Evolutionary conservation across 192 early-diverging fungal genomes (phyloP).

Genomic region (Paraglomus occultum): DNA sequence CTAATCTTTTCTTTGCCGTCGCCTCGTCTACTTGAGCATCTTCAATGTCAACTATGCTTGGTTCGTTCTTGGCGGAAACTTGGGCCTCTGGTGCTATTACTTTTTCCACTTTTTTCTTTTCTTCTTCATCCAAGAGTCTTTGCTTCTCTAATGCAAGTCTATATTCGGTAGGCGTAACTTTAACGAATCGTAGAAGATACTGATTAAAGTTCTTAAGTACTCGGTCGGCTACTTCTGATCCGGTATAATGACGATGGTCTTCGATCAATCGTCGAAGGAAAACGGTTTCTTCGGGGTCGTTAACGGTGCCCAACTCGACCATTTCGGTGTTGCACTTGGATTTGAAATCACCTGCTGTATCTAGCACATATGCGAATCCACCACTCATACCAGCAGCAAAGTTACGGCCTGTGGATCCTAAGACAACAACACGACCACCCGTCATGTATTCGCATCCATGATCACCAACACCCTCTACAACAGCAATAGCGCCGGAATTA

Average conservation of each 20-base stretch:
- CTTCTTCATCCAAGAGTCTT: slow-evolving; percentile 38
- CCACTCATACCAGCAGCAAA: slow-evolving; percentile 99
- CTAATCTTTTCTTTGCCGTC: slow-evolving; percentile 62
- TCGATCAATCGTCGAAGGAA: slow-evolving; percentile 76
- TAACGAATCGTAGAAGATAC: slow-evolving; percentile 80
- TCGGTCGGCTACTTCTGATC: slow-evolving; percentile 70
- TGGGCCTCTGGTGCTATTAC: slow-evolving; percentile 21
- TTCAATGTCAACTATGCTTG: slow-evolving; percentile 80
- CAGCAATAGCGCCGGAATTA: slow-evolving; percentile 96
- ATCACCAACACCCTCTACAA: slow-evolving; percentile 96
- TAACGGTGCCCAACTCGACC: slow-evolving; percentile 82
- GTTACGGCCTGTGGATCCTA: slow-evolving; percentile 90
- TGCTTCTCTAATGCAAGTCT: slow-evolving; percentile 72
- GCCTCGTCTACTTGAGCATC: slow-evolving; percentile 82
- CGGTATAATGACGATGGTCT: slow-evolving; percentile 80
- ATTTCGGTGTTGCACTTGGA: slow-evolving; percentile 86
- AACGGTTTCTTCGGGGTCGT: slow-evolving; percentile 69
- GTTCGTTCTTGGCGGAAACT: slow-evolving; percentile 51
- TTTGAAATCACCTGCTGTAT: slow-evolving; percentile 61
- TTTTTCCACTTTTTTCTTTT: slow-evolving; percentile 36
- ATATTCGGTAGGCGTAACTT: slow-evolving; percentile 94
- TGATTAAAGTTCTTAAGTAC: slow-evolving; percentile 70
- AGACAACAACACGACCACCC: slow-evolving; percentile 87
- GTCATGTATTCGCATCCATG: slow-evolving; percentile 99
- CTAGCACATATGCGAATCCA: slow-evolving; percentile 93